phyloP scores from a whole-genome alignment of 352 stramenopile species.

The Pythium rhizo-oryzae region DNA sequence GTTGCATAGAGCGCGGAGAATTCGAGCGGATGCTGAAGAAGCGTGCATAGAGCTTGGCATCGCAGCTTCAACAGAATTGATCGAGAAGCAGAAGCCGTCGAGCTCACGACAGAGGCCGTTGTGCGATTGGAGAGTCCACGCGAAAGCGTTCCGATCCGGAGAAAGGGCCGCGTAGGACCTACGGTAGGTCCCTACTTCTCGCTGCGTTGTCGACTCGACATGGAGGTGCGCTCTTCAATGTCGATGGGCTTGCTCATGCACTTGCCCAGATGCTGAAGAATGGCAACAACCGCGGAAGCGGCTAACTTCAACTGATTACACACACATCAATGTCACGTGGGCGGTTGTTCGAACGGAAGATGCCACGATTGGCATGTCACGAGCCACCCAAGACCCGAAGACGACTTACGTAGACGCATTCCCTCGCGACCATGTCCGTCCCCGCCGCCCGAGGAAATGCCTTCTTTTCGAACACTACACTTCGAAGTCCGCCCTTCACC shows the following conservation, averaged over 20 bases:
- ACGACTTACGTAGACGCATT: too few relatives aligned
- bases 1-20: too few relatives aligned
- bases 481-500: not conserved
- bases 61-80: too few relatives aligned
- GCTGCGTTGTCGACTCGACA: not conserved
- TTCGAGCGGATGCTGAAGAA: not conserved
- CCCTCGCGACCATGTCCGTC: not conserved
- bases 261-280: not conserved
- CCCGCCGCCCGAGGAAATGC: not conserved
- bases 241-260: not conserved
- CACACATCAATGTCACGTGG: slow-evolving; percentile 1
- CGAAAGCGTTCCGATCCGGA: too few relatives aligned
- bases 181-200: too few relatives aligned
- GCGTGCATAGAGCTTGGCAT: not conserved
- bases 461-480: not conserved
- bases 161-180: too few relatives aligned
- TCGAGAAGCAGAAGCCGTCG: too few relatives aligned
- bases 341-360: not conserved
- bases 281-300: not conserved
- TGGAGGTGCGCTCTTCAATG: not conserved
- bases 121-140: too few relatives aligned
- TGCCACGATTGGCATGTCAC: too few relatives aligned
- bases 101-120: not conserved
- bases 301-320: slow-evolving; percentile 1
- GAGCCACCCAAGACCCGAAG: too few relatives aligned